Conservation (phyloP, 805 yeast species). For the Candida arabinofermentans region DNA sequence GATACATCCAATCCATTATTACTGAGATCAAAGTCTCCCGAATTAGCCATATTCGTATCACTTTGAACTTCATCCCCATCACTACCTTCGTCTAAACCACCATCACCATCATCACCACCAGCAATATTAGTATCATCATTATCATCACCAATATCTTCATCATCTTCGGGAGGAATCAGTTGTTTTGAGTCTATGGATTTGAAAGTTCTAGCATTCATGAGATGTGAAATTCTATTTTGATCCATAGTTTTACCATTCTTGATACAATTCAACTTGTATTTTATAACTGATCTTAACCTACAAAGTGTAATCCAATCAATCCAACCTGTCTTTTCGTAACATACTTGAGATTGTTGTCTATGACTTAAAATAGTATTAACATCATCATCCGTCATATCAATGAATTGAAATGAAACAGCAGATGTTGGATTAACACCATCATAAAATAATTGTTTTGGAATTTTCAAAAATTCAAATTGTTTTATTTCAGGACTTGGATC, state of each 20-base stretch:
- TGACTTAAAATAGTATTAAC: constrained; percentile 41
- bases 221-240: constrained; percentile 37
- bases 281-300: constrained; percentile 62
- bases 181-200: constrained; percentile 25
- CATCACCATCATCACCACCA: constrained; percentile 16
- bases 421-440: constrained; percentile 68
- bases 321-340: constrained; percentile 80
- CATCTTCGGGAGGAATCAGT: constrained; percentile 23
- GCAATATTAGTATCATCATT: constrained; percentile 7
- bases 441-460: constrained; percentile 55
- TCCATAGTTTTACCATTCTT: constrained; percentile 48
- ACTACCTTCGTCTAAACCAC: constrained; percentile 24
- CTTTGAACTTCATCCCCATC: constrained; percentile 8
- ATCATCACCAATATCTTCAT: constrained; percentile 24
- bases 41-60: constrained; percentile 6
- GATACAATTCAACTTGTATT: constrained; percentile 65
- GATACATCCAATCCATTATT: constrained; percentile 5
- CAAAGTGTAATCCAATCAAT: constrained; percentile 55
- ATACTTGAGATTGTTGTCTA: constrained; percentile 33
- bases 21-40: constrained; percentile 2
- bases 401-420: constrained; percentile 71
- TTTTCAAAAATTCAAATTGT: constrained; percentile 18
- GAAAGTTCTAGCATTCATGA: constrained; percentile 35
- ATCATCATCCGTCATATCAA: constrained; percentile 69
- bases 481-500: constrained; percentile 21